Percentiles rank a stretch among this genome's conserved stretches.
phyloP scores from a whole-genome alignment of 2,329 filamentous ascomycete genomes.

The Geosmithia morbida region DNA sequence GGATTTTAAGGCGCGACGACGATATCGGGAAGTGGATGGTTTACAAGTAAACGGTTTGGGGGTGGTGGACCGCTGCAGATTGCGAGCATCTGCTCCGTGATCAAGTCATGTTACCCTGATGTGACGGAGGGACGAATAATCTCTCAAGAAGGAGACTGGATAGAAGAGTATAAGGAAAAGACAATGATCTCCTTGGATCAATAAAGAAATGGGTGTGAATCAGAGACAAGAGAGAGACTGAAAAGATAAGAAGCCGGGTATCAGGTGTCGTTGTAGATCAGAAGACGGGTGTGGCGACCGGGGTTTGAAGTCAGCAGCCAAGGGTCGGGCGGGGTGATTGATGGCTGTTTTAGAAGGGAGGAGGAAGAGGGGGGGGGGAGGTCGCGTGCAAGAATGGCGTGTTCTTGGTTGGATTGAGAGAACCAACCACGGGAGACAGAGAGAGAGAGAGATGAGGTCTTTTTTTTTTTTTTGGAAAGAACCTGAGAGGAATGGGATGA shows the following conservation, averaged over 20 bases:
- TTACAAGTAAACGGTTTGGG: not conserved
- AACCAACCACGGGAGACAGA: too few species aligned
- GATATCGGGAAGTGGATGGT: too few species aligned
- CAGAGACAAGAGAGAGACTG: not conserved
- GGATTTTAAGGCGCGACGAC: too few species aligned
- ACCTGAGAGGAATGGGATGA: too few species aligned
- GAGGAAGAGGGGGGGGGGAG: not conserved
- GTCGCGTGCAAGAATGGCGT: too few species aligned
- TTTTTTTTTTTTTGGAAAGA: too few species aligned
- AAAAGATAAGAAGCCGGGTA: not conserved
- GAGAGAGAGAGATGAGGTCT: too few species aligned
- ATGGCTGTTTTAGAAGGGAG: too few species aligned
- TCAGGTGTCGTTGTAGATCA: constrained; percentile 1
- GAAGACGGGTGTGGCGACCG: constrained; percentile 1
- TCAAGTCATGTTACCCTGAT: not conserved
- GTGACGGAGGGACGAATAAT: not conserved
- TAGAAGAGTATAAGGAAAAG: too few species aligned
- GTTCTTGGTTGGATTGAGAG: too few species aligned
- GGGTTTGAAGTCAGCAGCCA: constrained; percentile 2
- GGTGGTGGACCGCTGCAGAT: not conserved
- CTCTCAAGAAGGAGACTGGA: not conserved
- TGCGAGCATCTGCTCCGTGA: not conserved
- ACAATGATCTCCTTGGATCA: too few species aligned
- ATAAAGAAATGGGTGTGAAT: not conserved
- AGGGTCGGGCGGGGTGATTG: not conserved